Evolutionary conservation across 2,329 filamentous ascomycete species (phyloP).

Genomic region (Knufia fluminis): DNA sequence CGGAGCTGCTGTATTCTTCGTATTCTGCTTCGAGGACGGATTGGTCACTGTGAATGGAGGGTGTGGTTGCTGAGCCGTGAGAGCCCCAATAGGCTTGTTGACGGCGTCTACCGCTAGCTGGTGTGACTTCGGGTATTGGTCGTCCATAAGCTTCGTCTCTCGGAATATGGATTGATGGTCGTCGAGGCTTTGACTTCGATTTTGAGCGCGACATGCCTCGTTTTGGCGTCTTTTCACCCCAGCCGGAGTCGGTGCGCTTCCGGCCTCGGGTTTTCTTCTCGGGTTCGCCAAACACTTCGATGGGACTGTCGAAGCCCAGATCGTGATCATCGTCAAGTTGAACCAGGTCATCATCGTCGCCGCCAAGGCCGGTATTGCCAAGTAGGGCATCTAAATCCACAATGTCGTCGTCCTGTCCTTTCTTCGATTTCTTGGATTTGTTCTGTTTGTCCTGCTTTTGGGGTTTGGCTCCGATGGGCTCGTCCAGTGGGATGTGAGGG

Average conservation of each 20-base stretch:
- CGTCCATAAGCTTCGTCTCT: background rate
- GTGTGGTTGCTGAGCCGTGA: constrained; percentile 3
- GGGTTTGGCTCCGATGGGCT: constrained; percentile 18
- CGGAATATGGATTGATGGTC: constrained; percentile 2
- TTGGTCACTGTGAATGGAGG: constrained; percentile 3
- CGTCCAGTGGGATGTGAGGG: constrained; percentile 19
- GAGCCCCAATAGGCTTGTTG: constrained; percentile 1
- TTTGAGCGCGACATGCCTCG: background rate
- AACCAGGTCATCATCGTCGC: background rate
- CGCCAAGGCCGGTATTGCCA: background rate
- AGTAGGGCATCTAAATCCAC: constrained; percentile 6
- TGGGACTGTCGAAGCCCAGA: constrained; percentile 2
- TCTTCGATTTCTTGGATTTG: constrained; percentile 10
- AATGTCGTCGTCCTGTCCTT: constrained; percentile 11
- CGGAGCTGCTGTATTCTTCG: constrained; percentile 7
- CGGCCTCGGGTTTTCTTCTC: constrained; percentile 2
- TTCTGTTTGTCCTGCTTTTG: constrained; percentile 12
- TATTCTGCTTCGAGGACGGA: constrained; percentile 10
- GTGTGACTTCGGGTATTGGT: background rate
- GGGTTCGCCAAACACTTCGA: background rate
- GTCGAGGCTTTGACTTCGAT: constrained; percentile 1
- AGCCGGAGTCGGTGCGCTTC: background rate
- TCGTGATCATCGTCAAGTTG: constrained; percentile 1
- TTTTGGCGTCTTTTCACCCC: constrained; percentile 5
- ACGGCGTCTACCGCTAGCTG: background rate